A percentile compares a stretch with the other conserved stretches of the same genome.
These are phyloP conservation scores for Pholiota conissans DNA, from an alignment of 768 basidiomycete genomes.

Conservation along the genomic window DNA sequence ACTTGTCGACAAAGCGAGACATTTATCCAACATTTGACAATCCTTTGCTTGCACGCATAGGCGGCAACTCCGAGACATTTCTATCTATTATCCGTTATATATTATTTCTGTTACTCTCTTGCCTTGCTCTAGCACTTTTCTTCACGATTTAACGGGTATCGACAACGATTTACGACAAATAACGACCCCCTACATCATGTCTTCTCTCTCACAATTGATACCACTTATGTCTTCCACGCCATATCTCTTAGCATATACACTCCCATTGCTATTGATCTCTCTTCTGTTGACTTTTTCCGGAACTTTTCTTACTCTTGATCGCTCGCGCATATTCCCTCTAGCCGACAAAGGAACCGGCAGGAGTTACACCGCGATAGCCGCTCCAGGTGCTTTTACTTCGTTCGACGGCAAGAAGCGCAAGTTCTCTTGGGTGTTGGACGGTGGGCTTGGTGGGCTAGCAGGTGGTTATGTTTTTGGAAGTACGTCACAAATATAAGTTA, in stretches of 20 bases:
- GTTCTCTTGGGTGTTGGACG: constrained; percentile 47
- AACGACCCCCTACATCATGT: constrained; percentile 10
- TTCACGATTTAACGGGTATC: constrained; percentile 20
- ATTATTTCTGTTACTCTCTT: constrained; percentile 12
- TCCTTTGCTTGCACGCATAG: constrained; percentile 20
- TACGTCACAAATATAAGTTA: constrained; percentile 29
- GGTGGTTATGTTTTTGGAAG: constrained; percentile 61
- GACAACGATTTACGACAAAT: constrained; percentile 9
- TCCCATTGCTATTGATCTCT: constrained; percentile 63
- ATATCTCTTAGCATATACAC: constrained; percentile 53
- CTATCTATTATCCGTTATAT: constrained; percentile 5
- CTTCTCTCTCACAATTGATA: constrained; percentile 27
- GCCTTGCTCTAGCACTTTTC: constrained; percentile 7
- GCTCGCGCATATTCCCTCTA: constrained; percentile 59
- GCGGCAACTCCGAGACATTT: constrained; percentile 15
- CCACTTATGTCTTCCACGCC: constrained; percentile 47
- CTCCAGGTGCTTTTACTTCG: constrained; percentile 26
- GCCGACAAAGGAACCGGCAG: constrained; percentile 3
- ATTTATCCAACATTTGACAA: constrained; percentile 18
- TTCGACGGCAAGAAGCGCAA: constrained; percentile 32
- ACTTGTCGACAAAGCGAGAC: constrained; percentile 6
- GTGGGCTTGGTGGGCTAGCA: constrained; percentile 63
- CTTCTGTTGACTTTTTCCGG: constrained; percentile 62
- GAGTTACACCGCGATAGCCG: constrained; percentile 29
- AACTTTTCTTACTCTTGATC: constrained; percentile 71